Percentiles rank a stretch among this genome's conserved stretches.
These are phyloP conservation scores for Phytophthora cryptogea DNA, from an alignment of 352 stramenopile species.

Conservation along the genomic window DNA sequence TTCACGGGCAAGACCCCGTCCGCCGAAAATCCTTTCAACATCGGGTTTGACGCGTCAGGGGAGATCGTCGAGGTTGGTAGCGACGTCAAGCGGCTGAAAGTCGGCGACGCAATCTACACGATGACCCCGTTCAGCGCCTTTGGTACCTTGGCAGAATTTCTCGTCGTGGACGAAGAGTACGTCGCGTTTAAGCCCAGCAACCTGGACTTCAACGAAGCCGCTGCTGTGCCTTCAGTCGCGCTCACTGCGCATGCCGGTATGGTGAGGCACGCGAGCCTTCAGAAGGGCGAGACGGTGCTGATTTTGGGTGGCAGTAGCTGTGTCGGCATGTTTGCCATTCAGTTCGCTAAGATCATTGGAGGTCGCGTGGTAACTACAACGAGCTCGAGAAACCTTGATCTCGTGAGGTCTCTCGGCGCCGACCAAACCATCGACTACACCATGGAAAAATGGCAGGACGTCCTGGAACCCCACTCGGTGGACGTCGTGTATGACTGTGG, in stretches of 20 bases:
- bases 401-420: too few relatives aligned
- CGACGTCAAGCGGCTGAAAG: too few relatives aligned
- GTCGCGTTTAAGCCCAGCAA: constrained; percentile 51
- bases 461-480: constrained; percentile 29
- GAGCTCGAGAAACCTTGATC: too few relatives aligned
- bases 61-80: too few relatives aligned
- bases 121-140: too few relatives aligned
- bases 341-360: constrained; percentile 29
- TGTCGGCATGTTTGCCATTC: constrained; percentile 22
- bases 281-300: constrained; percentile 36
- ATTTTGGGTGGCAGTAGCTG: constrained; percentile 40
- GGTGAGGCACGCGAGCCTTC: constrained; percentile 27
- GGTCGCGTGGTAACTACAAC: too few relatives aligned
- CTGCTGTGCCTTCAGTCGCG: constrained; percentile 33
- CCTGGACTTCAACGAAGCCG: constrained; percentile 46
- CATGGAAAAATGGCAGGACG: constrained; percentile 28
- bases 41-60: constrained; percentile 26
- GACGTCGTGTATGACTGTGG: constrained; percentile 39
- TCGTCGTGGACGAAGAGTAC: constrained; percentile 11
- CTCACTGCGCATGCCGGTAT: constrained; percentile 49
- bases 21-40: constrained; percentile 19
- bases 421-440: constrained; percentile 27
- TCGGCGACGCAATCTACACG: too few relatives aligned
- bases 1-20: constrained; percentile 19
- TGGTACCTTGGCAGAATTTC: too few relatives aligned